phyloP scores from a whole-genome alignment of 2,329 filamentous ascomycete species.

The Penicillium hesseltinei region DNA sequence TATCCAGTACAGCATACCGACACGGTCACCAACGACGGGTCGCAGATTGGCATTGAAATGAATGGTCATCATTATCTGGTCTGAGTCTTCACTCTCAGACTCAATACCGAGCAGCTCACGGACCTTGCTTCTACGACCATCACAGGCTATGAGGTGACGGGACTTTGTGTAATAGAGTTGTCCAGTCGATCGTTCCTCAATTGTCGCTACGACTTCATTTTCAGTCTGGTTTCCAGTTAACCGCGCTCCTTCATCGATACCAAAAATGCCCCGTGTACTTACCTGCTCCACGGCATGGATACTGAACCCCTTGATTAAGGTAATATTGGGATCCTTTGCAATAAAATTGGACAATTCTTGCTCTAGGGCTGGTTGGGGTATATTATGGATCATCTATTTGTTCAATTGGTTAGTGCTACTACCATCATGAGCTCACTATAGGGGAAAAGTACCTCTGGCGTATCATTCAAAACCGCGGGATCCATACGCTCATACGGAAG shows the following conservation, averaged over 20 bases:
- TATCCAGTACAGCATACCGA: slow-evolving; percentile 49
- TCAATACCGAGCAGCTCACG: slow-evolving; percentile 35
- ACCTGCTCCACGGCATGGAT: slow-evolving; percentile 7
- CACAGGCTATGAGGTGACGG: slow-evolving; percentile 37
- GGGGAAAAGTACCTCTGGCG: slow-evolving; percentile 30
- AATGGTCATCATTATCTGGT: slow-evolving; percentile 50
- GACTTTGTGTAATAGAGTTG: slow-evolving; percentile 29
- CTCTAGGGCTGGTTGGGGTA: slow-evolving; percentile 15
- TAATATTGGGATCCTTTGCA: background rate
- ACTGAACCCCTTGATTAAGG: slow-evolving; percentile 6
- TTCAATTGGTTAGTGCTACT: background rate
- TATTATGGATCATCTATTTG: slow-evolving; percentile 13
- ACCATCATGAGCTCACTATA: too few relatives aligned
- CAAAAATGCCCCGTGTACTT: background rate
- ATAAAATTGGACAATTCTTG: slow-evolving; percentile 3
- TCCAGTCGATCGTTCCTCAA: slow-evolving; percentile 4
- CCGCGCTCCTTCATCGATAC: background rate
- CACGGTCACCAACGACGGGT: slow-evolving; percentile 37
- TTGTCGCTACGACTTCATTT: background rate
- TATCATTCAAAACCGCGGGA: slow-evolving; percentile 30
- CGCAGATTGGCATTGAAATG: slow-evolving; percentile 46
- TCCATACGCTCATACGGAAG: slow-evolving; percentile 32
- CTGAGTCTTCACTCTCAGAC: slow-evolving; percentile 45
- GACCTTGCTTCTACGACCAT: slow-evolving; percentile 35
- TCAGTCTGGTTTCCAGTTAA: background rate